phyloP scores from a whole-genome alignment of 2,329 filamentous ascomycete species.

The Alternaria incomplexa region DNA sequence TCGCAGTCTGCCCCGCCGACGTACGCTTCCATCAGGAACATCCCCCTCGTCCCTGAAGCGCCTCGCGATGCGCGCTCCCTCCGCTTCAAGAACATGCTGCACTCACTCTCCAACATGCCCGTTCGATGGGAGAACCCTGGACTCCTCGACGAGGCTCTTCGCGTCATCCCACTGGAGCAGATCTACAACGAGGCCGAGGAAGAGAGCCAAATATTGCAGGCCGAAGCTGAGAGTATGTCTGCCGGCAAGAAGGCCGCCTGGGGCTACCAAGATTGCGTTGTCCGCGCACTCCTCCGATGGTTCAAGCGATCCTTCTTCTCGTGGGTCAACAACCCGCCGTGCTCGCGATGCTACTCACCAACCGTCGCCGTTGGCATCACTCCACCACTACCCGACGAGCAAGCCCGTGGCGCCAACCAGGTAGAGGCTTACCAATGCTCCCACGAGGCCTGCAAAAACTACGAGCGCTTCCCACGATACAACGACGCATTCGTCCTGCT shows the following conservation, averaged over 20 bases:
- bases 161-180: slow-evolving; percentile 83
- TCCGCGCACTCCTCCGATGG: slow-evolving; percentile 89
- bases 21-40: slow-evolving; percentile 66
- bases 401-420: slow-evolving; percentile 81
- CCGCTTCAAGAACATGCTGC: slow-evolving; percentile 71
- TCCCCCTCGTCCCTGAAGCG: slow-evolving; percentile 75
- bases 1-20: slow-evolving; percentile 57
- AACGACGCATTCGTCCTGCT: slow-evolving; percentile 93
- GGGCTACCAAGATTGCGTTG: slow-evolving; percentile 97
- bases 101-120: slow-evolving; percentile 85
- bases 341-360: slow-evolving; percentile 78
- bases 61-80: slow-evolving; percentile 62
- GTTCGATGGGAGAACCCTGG: slow-evolving; percentile 97
- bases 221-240: slow-evolving; percentile 86
- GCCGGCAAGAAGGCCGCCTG: slow-evolving; percentile 82
- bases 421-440: slow-evolving; percentile 94
- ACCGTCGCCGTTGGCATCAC: slow-evolving; percentile 85
- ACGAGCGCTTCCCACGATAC: slow-evolving; percentile 91
- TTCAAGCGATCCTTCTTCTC: slow-evolving; percentile 95
- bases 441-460: slow-evolving; percentile 72
- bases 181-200: slow-evolving; percentile 96
- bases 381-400: slow-evolving; percentile 85
- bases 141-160: slow-evolving; percentile 87
- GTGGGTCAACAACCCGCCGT: slow-evolving; percentile 95
- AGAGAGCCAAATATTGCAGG: slow-evolving; percentile 84